These are phyloP conservation scores for Globisporangium spiculum DNA, from an alignment of 352 stramenopile genomes.

Conservation along the genomic window DNA sequence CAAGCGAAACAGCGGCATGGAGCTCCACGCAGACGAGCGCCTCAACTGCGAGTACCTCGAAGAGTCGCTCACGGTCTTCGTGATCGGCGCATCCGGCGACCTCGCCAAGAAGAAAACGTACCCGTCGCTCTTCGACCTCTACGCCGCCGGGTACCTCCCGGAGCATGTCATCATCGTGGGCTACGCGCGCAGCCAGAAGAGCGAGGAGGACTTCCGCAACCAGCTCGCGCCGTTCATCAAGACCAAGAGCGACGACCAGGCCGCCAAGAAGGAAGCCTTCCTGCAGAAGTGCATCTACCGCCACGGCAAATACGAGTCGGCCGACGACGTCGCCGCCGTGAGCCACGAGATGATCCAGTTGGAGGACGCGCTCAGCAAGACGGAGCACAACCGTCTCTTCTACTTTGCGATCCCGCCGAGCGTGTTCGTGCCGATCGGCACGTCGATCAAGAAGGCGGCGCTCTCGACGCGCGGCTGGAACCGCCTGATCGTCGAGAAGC, in stretches of 20 bases:
- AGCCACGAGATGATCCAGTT: constrained; percentile 68
- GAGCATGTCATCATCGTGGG: constrained; percentile 83
- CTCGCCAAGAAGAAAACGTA: constrained; percentile 93
- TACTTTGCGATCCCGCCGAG: constrained; percentile 97
- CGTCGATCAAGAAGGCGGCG: constrained; percentile 90
- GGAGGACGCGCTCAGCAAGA: constrained; percentile 52
- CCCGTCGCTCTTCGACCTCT: constrained; percentile 89
- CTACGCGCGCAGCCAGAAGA: constrained; percentile 81
- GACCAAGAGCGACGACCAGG: constrained; percentile 43
- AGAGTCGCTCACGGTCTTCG: constrained; percentile 74
- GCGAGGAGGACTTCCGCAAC: constrained; percentile 80
- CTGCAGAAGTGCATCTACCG: constrained; percentile 77
- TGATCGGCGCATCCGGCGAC: constrained; percentile 86
- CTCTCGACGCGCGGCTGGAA: constrained; percentile 92
- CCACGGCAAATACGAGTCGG: constrained; percentile 78
- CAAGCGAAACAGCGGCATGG: constrained; percentile 14
- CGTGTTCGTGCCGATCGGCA: constrained; percentile 93
- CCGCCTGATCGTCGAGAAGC: constrained; percentile 97
- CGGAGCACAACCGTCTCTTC: constrained; percentile 85
- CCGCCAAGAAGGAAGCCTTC: constrained; percentile 62
- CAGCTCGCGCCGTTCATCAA: constrained; percentile 72
- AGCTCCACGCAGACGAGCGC: constrained; percentile 44
- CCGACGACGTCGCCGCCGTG: constrained; percentile 72
- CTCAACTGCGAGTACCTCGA: constrained; percentile 69
- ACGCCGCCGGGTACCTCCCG: constrained; percentile 72